Percentiles rank a stretch among this genome's conserved stretches.
phyloP scores from a whole-genome alignment of 352 stramenopile species.

The Phytophthora europaea region DNA sequence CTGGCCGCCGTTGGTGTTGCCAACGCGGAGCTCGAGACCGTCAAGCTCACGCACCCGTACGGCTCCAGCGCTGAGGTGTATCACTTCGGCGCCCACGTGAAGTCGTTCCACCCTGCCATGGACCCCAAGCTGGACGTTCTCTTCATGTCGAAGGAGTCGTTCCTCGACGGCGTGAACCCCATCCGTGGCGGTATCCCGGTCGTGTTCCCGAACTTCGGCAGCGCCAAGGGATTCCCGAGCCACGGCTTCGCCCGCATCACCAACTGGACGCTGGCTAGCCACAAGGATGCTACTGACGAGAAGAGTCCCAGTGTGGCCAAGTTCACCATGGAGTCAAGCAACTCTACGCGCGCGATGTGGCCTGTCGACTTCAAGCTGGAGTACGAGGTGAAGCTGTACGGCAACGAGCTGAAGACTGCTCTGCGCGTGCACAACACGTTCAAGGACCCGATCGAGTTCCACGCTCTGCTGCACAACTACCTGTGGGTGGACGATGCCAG shows the following conservation, averaged over 20 bases:
- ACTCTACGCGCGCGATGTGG: slow-evolving; percentile 51
- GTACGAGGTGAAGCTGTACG: slow-evolving; percentile 77
- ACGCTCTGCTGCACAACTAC: slow-evolving; percentile 96
- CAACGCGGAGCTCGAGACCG: slow-evolving; percentile 52
- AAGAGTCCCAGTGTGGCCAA: slow-evolving; percentile 25
- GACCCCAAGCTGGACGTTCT: slow-evolving; percentile 59
- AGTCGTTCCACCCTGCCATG: slow-evolving; percentile 49
- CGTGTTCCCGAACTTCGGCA: slow-evolving; percentile 92
- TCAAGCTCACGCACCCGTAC: slow-evolving; percentile 60
- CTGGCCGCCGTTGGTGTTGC: slow-evolving; percentile 13
- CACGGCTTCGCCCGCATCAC: slow-evolving; percentile 86
- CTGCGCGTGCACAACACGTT: slow-evolving; percentile 91
- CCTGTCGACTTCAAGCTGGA: slow-evolving; percentile 64
- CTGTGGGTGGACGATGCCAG: slow-evolving; percentile 85
- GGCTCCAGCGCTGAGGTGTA: slow-evolving; percentile 65
- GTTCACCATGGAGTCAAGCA: slow-evolving; percentile 42
- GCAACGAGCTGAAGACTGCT: slow-evolving; percentile 67
- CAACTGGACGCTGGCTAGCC: slow-evolving; percentile 31
- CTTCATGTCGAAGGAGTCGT: slow-evolving; percentile 80
- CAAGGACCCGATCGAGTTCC: slow-evolving; percentile 85
- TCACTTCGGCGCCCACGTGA: slow-evolving; percentile 80
- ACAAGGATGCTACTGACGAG: slow-evolving; percentile 2
- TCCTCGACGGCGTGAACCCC: slow-evolving; percentile 79
- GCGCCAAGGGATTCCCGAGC: slow-evolving; percentile 54
- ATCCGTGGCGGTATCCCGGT: slow-evolving; percentile 90